phyloP scores from a whole-genome alignment of 805 yeast genomes.

The Ogataea methanolica region DNA sequence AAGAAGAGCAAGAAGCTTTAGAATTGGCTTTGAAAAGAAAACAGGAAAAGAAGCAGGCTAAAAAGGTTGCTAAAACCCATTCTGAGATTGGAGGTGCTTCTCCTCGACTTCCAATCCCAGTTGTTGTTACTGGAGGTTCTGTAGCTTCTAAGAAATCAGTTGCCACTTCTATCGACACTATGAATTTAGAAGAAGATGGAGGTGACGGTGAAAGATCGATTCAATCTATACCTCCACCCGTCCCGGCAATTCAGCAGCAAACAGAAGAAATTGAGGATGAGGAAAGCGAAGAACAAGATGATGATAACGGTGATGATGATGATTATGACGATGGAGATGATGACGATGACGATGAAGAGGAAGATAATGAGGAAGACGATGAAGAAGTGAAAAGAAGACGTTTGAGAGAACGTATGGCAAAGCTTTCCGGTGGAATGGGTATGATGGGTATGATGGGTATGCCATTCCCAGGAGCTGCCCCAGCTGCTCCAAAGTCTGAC shows the following conservation, averaged over 20 bases:
- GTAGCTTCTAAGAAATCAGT: not conserved
- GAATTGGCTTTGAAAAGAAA: conserved; percentile 56
- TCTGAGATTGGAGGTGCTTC: conserved; percentile 1
- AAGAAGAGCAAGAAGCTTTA: conserved; percentile 65
- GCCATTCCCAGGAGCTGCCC: conserved; percentile 30
- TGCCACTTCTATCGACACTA: not conserved
- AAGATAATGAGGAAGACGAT: conserved; percentile 60
- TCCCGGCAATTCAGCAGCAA: conserved; percentile 9
- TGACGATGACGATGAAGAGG: conserved; percentile 46
- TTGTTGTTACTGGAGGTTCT: conserved; percentile 12
- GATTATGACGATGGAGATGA: conserved; percentile 32
- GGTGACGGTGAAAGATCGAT: not conserved
- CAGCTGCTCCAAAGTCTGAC: conserved; percentile 17
- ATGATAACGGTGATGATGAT: conserved; percentile 19
- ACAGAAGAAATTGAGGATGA: conserved; percentile 19
- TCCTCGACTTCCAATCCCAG: not conserved
- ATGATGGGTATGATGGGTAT: conserved; percentile 72
- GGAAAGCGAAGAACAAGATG: conserved; percentile 12
- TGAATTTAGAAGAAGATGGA: not conserved
- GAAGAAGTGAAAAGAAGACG: conserved; percentile 74
- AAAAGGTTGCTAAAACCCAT: conserved; percentile 14
- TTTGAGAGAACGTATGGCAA: conserved; percentile 93
- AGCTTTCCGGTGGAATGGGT: conserved; percentile 80
- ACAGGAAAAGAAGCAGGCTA: conserved; percentile 45
- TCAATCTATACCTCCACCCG: not conserved